Evolutionary conservation across 2,329 filamentous ascomycete species (phyloP), one percentile per base, ranked within the genome.

Genomic region (Aspergillus sclerotialis): DNA sequence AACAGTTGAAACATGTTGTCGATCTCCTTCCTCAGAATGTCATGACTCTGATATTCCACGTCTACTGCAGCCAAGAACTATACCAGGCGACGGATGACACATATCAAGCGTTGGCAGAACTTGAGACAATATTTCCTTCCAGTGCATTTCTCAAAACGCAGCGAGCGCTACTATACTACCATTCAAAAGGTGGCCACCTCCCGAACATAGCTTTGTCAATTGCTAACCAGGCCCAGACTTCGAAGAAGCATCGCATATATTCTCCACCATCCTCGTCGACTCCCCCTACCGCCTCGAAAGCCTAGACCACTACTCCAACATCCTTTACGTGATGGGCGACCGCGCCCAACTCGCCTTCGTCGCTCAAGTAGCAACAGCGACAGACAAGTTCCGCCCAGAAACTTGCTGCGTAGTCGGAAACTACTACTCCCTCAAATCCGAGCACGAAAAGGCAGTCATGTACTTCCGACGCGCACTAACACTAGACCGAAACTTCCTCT

Each of bases 321-420:
- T 96, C 13, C 76, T 98, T 30, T 96, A 95, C 56, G 90, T 98
- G 18, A 82, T 96, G 69, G 83, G 84, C 28, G 72, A 84, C 41
- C 76, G 89, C 7, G 87, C 92, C 0, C 94, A 94, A 54, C 72
- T 98, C 14, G 89, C 90, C 0, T 95, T 94, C 49, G 65, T 98
- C 14, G 92, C 92, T 0, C 89, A 95, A 52, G 71, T 95, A 8
- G 93, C 92, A 49, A 89, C 85, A 2, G 82, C 80, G 30, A 86
- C 92, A 5, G 92, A 98, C 69, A 94, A 90, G 52, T 98, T 98
- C 63, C 82, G 92, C 0, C 90, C 92, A 0, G 92, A 98, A 61
- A 94, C 92, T 1, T 96, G 92, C 55, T 93, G 93, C 35, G 90
- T 96, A 1, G 82, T 96, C 15, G 92, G 92, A 4, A 98, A 98